A percentile compares a stretch with the other conserved stretches of the same genome.
Evolutionary conservation across 345 rosid species (phyloP).

Genomic region (Stellera chamaejasme): DNA sequence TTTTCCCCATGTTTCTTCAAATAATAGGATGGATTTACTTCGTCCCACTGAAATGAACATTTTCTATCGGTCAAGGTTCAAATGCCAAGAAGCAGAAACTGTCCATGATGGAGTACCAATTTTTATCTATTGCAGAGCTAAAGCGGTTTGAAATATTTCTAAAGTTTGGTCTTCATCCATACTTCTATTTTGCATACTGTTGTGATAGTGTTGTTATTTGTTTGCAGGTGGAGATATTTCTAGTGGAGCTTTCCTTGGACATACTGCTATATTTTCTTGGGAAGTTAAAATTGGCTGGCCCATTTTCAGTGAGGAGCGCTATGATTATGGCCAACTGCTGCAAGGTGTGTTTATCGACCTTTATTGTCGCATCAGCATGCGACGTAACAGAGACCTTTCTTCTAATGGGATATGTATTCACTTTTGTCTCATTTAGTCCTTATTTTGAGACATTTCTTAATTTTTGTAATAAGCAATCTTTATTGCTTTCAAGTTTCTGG

Average conservation of each 20-base stretch:
- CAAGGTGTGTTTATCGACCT: conserved; percentile 43
- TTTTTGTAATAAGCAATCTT: neutral
- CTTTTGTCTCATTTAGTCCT: conserved; percentile 1
- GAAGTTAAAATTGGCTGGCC: conserved; percentile 80
- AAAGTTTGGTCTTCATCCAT: conserved; percentile 3
- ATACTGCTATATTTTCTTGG: conserved; percentile 71
- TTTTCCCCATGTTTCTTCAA: conserved; percentile 12
- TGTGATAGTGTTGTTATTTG: conserved; percentile 13
- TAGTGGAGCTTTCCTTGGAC: conserved; percentile 79
- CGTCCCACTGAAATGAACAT: conserved; percentile 60
- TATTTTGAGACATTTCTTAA: neutral
- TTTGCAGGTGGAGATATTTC: conserved; percentile 60
- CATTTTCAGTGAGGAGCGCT: conserved; percentile 64
- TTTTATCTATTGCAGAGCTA: conserved; percentile 63
- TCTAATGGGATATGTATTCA: neutral
- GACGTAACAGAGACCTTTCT: neutral
- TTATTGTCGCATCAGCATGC: conserved; percentile 6
- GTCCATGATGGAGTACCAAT: conserved; percentile 44
- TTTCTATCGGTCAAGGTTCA: conserved; percentile 52
- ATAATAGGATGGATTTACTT: conserved; percentile 65
- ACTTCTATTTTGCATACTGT: conserved; percentile 8
- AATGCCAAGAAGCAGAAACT: conserved; percentile 23
- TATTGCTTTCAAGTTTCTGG: neutral
- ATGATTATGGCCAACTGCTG: conserved; percentile 63
- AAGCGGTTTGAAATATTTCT: conserved; percentile 37